Conservation (phyloP, 202 grass and related monocot species). For the Schoenoplectus triqueter region DNA sequence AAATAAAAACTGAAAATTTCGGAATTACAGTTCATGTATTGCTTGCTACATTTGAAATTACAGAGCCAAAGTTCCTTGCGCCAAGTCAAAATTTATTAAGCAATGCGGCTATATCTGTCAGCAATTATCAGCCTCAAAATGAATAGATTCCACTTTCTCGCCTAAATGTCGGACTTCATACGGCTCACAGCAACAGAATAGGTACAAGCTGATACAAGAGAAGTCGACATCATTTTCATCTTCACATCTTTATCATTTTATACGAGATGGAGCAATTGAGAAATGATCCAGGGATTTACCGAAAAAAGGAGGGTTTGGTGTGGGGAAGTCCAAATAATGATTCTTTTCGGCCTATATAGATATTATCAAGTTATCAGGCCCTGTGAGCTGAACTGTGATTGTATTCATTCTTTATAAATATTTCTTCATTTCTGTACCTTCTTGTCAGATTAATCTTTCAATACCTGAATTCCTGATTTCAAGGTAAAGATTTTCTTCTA, state of each 20-base stretch:
- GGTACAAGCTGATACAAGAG: not conserved
- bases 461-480: no score
- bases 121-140: not conserved
- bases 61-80: not conserved
- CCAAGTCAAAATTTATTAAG: not conserved
- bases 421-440: no score
- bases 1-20: not conserved
- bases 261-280: not conserved
- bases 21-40: not conserved
- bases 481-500: no score
- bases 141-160: not conserved
- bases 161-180: not conserved
- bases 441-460: no score
- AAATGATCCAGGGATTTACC: not conserved
- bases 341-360: no score
- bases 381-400: no score
- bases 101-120: not conserved
- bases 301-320: no score
- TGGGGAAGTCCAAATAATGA: no score
- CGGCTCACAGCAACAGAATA: not conserved
- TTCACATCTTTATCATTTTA: not conserved
- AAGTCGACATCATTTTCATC: not conserved
- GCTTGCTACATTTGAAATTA: not conserved
- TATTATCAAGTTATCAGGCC: no score
- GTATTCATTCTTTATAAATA: no score